Percentiles rank a stretch among this genome's conserved stretches.
Conservation (phyloP, 1,284 basidiomycete species). For the Stereum hirsutum region DNA sequence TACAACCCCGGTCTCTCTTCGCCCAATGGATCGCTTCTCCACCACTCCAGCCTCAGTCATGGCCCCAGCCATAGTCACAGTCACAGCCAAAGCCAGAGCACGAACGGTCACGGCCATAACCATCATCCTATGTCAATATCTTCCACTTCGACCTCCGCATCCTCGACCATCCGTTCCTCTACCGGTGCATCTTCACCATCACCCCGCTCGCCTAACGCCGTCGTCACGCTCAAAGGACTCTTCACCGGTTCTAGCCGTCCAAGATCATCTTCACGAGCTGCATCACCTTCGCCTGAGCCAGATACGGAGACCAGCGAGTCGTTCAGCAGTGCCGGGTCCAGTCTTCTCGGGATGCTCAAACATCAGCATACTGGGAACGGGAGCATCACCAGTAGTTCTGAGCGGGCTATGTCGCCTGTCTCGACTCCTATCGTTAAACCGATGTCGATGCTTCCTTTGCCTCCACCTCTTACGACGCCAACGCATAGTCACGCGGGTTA, state of each 20-base stretch:
- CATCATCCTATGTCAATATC: no score
- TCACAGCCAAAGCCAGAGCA: constrained; percentile 1
- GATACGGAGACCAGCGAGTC: constrained; percentile 28
- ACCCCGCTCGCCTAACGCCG: no score
- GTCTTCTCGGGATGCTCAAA: constrained; percentile 42
- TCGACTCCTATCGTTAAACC: constrained; percentile 15
- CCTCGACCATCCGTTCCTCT: constrained; percentile 25
- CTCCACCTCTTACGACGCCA: no score
- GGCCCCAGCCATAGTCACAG: background rate
- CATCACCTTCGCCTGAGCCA: constrained; percentile 25
- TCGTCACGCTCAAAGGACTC: constrained; percentile 44
- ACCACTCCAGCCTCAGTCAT: background rate
- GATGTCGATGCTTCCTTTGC: constrained; percentile 11
- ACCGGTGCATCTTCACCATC: no score
- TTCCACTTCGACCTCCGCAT: constrained; percentile 9
- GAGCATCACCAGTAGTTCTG: constrained; percentile 13
- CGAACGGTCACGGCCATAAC: constrained; percentile 2
- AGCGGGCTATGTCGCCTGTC: constrained; percentile 18
- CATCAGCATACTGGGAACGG: constrained; percentile 24
- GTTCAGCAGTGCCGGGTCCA: constrained; percentile 44
- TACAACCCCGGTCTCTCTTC: background rate
- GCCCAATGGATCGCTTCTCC: background rate
- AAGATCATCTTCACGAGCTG: constrained; percentile 47
- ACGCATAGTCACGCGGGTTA: no score
- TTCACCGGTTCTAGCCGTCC: constrained; percentile 30